These are phyloP conservation scores for Coffea humblotiana DNA, from an alignment of 305 asterid species.

Conservation along the genomic window DNA sequence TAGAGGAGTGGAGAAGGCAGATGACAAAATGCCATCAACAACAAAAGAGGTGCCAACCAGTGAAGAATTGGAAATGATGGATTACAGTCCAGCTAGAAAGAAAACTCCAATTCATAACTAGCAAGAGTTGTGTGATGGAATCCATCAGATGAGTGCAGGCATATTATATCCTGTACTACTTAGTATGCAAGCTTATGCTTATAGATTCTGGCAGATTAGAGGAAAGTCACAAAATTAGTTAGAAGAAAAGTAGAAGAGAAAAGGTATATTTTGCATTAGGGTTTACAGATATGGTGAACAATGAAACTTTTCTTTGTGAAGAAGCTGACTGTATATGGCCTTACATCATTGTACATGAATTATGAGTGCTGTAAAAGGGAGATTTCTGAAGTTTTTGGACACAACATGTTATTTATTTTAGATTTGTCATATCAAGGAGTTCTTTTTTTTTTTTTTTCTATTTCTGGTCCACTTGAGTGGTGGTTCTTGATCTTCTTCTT, in stretches of 20 bases:
- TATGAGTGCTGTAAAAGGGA: background rate
- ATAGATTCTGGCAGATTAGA: background rate
- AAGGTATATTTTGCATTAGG: background rate
- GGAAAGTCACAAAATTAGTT: background rate
- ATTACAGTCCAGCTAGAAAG: constrained; percentile 20
- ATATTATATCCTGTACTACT: background rate
- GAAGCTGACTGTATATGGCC: background rate
- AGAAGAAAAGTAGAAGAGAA: background rate
- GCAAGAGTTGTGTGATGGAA: background rate
- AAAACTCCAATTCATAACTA: constrained; percentile 23
- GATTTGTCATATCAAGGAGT: background rate
- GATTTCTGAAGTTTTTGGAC: background rate
- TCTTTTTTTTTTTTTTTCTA: background rate
- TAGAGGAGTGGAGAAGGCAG: background rate
- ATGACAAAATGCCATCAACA: constrained; percentile 1
- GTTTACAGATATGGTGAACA: background rate
- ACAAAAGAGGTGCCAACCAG: constrained; percentile 5
- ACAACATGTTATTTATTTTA: background rate
- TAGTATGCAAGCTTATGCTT: background rate
- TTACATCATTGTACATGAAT: background rate
- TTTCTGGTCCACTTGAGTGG: too few relatives aligned
- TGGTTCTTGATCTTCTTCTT: background rate
- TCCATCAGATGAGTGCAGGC: background rate
- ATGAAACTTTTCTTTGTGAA: background rate
- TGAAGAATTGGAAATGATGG: constrained; percentile 18